Base-by-base conservation (phyloP, 805 yeast genomes). In the Schizosaccharomyces lindneri region DNA sequence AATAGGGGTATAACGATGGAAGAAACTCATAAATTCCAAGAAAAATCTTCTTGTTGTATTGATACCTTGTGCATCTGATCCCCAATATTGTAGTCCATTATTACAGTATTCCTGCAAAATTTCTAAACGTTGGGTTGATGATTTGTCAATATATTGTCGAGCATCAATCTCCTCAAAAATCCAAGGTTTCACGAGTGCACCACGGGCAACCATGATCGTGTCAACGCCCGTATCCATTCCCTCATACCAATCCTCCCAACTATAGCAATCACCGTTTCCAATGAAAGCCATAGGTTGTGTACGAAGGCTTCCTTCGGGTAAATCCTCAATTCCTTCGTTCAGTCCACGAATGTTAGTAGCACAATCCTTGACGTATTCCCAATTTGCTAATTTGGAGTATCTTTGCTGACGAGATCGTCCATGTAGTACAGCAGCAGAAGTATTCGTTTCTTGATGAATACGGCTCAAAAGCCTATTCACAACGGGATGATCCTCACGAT, bases 151-250 rank as follows among this genome's bases (percentile, higher is more conserved):
- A 70, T 87, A 82, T 72, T 93, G 97, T 67, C 82, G 81, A 5
- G 90, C 76, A 63, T 90, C 94, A 62, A 93, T 80, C 73, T 93
- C 99, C 74, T 93, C 97, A 67, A 90, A 93, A 61, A 93, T 86
- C 99, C 99, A 93, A 43, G 99, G 99, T 73, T 93, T 93, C 70
- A 93, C 89, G 65, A 93, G 78, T 1, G 97, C 97, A 62, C 97
- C 98, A 68, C 99, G 79, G 2, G 97, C 98, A 62, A 93, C 87
- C 97, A 94, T 93, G 19, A 88, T 95, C 39, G 93, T 81, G 73
- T 93, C 98, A 63, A 90, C 82, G 27, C 85, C 84, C 59, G 81
- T 78, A 19, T 74, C 74, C 55, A 82, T 75, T 11, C 84, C 88
- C 43, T 75, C 76, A 71, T 87, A 79, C 95, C 95, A 93, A 70